phyloP scores from a whole-genome alignment of 1,284 basidiomycete species.

The Sutorius eximius region DNA sequence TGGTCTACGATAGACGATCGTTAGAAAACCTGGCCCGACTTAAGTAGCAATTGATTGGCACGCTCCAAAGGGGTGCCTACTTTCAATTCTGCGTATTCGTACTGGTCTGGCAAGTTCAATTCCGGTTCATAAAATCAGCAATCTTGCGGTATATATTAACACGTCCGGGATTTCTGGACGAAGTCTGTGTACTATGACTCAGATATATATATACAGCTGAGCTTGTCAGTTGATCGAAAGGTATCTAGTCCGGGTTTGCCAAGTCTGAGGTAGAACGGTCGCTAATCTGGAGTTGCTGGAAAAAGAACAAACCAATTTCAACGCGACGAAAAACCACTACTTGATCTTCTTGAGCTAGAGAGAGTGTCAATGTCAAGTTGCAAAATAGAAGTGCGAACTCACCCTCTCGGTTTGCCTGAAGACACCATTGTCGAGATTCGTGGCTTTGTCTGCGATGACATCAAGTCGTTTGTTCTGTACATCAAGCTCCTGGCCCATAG shows the following conservation, averaged over 20 bases:
- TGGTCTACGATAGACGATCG: no score
- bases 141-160: background rate
- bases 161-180: background rate
- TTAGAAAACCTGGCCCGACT: background rate
- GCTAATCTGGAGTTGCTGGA: background rate
- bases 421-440: constrained; percentile 60
- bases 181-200: background rate
- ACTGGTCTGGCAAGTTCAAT: background rate
- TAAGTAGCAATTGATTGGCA: no score
- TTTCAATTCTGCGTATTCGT: background rate
- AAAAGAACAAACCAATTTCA: background rate
- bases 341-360: constrained; percentile 70
- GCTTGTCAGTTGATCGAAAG: constrained; percentile 5
- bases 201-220: constrained; percentile 1
- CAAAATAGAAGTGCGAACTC: constrained; percentile 28
- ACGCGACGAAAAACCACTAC: constrained; percentile 31
- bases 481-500: constrained; percentile 84
- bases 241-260: constrained; percentile 21
- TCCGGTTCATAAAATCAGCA: background rate
- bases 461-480: constrained; percentile 73
- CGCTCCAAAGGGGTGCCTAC: no score
- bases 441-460: constrained; percentile 69
- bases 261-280: background rate
- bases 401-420: constrained; percentile 73
- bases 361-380: constrained; percentile 14